phyloP scores from a whole-genome alignment of 306 rosid species.

The Astragalus membranaceus region DNA sequence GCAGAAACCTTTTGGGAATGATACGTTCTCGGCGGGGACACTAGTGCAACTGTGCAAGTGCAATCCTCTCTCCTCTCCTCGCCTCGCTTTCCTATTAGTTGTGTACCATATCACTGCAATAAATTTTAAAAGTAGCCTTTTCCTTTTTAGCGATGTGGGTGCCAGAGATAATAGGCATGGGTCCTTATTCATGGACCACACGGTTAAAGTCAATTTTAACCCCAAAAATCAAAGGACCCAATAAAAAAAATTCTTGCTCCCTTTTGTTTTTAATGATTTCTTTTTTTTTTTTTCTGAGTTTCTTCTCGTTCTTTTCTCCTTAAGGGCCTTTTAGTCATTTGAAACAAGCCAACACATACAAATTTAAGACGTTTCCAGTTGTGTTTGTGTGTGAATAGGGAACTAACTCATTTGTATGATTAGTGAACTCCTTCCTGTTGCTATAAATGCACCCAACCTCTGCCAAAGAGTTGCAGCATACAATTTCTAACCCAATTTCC shows the following conservation, averaged over 20 bases:
- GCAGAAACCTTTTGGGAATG: constrained; percentile 14
- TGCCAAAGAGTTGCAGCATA: neutral
- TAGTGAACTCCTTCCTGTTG: neutral
- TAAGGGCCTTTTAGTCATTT: constrained; percentile 9
- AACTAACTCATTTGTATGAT: neutral
- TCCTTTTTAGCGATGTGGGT: constrained; percentile 20
- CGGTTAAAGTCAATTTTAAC: constrained; percentile 17
- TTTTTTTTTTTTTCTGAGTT: too few relatives aligned
- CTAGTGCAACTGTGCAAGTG: neutral
- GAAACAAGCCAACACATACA: neutral
- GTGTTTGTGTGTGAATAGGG: constrained; percentile 14
- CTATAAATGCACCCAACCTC: constrained; percentile 51
- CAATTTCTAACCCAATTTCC: neutral
- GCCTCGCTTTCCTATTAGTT: constrained; percentile 9
- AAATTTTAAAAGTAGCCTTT: constrained; percentile 63
- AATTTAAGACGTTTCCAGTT: neutral
- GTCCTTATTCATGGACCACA: constrained; percentile 32
- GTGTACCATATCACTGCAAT: constrained; percentile 17
- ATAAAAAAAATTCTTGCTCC: too few relatives aligned
- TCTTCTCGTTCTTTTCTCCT: neutral
- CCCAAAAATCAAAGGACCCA: neutral
- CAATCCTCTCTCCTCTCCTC: neutral
- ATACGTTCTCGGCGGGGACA: neutral
- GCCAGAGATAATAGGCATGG: constrained; percentile 13
- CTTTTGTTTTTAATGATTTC: too few relatives aligned